Evolutionary conservation across 2,329 filamentous ascomycete genomes (phyloP), one percentile per base, ranked within the genome.

Genomic region (Chaetomiaceae sp.): DNA sequence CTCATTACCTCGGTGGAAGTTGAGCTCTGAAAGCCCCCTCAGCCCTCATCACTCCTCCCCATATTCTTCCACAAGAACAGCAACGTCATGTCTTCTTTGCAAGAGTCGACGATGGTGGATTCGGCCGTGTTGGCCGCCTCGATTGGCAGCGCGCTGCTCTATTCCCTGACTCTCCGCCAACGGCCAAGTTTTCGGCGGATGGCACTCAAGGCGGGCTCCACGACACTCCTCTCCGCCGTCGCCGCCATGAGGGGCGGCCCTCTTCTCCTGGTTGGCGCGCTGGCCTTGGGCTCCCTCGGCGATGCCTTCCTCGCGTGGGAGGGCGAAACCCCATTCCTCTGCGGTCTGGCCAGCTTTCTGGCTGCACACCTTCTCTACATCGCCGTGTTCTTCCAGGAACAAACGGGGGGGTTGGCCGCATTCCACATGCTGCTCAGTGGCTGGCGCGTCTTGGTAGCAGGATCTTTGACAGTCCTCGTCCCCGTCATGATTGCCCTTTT

Each of bases 281-380:
- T 68, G 10, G 63, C 58, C 0, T 59, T 69, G 25, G 63, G 65
- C 5, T 57, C 67, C 2, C 12, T 63, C 5, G 68, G 68, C n/a
- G 68, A 70, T 33, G 64, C 64, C 3, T 68, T 69, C 50, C 63
- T 70, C 5, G 64, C 68, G 1, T 67, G 62, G 63, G 61, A 65
- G 14, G 62, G 63, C 35, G 65, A 69, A 7, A 39, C 31, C 1
- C 59, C 60, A 4, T 70, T 69, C 41, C 58, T 69, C 1, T 45
- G 57, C 31, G 67, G 67, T 3, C 62, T 70, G 1, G 50, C 47
- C 6, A 66, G 63, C 58, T 70, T 70, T 50, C 51, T 70, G 9
- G 46, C 55, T 14, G 63, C 66, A 1, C 68, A 69, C 51, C 10
- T 67, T 1, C 58, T 67, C 17, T 70, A 70, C 57, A 62, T 66